Evolutionary conservation across 352 stramenopile genomes (phyloP).

Genomic region (Globisporangium spiculum): DNA sequence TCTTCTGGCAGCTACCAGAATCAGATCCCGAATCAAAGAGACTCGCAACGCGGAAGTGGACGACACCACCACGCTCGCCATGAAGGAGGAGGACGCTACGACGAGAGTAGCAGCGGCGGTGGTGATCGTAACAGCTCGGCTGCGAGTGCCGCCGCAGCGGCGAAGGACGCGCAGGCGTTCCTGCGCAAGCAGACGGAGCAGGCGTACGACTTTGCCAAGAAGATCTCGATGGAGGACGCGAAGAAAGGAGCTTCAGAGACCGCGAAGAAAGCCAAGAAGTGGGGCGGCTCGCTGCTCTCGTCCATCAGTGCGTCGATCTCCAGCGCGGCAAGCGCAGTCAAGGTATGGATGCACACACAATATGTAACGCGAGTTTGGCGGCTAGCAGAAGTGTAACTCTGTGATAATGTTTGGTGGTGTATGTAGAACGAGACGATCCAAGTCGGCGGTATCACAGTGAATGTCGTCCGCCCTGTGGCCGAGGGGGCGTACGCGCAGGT

Average conservation of each 20-base stretch:
- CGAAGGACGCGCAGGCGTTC: slow-evolving; percentile 58
- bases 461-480: slow-evolving; percentile 62
- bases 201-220: slow-evolving; percentile 86
- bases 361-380: too few relatives aligned
- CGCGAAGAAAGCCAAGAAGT: slow-evolving; percentile 88
- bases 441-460: slow-evolving; percentile 66
- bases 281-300: slow-evolving; percentile 75
- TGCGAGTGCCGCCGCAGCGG: slow-evolving; percentile 26
- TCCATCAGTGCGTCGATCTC: slow-evolving; percentile 77
- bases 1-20: slow-evolving; percentile 14
- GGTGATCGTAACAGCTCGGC: slow-evolving; percentile 12
- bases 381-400: neutral
- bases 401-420: neutral
- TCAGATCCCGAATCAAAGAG: slow-evolving; percentile 13
- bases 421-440: slow-evolving; percentile 68
- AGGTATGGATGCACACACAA: slow-evolving; percentile 28
- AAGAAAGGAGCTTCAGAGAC: slow-evolving; percentile 80
- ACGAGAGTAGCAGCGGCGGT: slow-evolving; percentile 19
- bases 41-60: slow-evolving; percentile 9
- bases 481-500: slow-evolving; percentile 82
- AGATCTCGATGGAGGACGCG: slow-evolving; percentile 84
- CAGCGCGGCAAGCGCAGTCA: slow-evolving; percentile 51
- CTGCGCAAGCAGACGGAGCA: slow-evolving; percentile 83
- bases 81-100: slow-evolving; percentile 32
- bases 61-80: slow-evolving; percentile 18